These are phyloP conservation scores for Anaeromyces robustus DNA, from an alignment of 192 early-diverging fungal species.

Conservation along the genomic window DNA sequence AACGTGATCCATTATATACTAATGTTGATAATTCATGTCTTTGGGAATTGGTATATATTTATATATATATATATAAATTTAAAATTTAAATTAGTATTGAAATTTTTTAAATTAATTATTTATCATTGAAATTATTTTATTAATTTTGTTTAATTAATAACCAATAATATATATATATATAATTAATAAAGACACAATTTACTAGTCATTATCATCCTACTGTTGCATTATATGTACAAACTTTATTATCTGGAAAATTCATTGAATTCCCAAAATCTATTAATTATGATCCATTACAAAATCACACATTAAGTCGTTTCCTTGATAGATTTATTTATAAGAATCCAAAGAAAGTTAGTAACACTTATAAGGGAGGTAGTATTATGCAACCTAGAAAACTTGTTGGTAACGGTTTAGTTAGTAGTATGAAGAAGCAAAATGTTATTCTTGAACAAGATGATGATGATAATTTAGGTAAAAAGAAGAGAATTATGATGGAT, in stretches of 20 bases:
- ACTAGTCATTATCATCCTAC: conserved; percentile 81
- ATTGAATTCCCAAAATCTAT: conserved; percentile 45
- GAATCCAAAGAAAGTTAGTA: not conserved
- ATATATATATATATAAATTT: not conserved
- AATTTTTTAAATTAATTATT: too few relatives aligned
- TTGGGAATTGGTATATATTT: conserved; percentile 67
- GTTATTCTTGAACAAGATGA: conserved; percentile 52
- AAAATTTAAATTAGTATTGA: too few relatives aligned
- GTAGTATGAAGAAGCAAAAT: conserved; percentile 19
- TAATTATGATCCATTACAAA: conserved; percentile 64
- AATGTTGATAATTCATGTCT: conserved; percentile 67
- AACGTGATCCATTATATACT: conserved; percentile 74
- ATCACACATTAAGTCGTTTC: conserved; percentile 82
- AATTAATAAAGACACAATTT: conserved; percentile 22
- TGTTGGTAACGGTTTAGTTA: not conserved
- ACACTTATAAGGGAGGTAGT: not conserved
- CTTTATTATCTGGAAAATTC: conserved; percentile 48
- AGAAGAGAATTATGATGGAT: conserved; percentile 13
- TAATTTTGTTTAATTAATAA: too few relatives aligned
- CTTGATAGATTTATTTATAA: conserved; percentile 86
- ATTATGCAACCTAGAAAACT: not conserved
- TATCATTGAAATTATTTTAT: not conserved
- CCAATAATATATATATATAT: too few relatives aligned
- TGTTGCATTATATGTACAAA: conserved; percentile 61
- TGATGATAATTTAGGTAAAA: conserved; percentile 9